phyloP scores from a whole-genome alignment of 202 grass and related monocot species.

The Hordeum pubiflorum region DNA sequence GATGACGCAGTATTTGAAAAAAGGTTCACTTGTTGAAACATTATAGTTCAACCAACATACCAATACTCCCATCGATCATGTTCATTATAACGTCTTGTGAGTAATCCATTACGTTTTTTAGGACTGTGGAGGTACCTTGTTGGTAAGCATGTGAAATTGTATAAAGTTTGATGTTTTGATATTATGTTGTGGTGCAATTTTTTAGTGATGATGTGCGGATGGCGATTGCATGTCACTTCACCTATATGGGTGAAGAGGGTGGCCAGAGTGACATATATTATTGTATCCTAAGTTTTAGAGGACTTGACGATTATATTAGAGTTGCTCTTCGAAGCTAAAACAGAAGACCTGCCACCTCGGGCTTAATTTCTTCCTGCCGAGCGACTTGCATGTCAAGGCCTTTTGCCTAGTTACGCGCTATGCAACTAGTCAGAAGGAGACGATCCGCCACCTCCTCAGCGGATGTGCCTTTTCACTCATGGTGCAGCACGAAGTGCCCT shows the following conservation, averaged over 20 bases:
- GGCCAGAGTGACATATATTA: too few species aligned
- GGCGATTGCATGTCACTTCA: background rate
- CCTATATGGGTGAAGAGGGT: too few species aligned
- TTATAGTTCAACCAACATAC: too few species aligned
- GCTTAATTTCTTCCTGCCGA: background rate
- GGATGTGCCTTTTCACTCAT: background rate
- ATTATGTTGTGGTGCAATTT: too few species aligned
- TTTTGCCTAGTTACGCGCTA: background rate
- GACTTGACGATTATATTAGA: too few species aligned
- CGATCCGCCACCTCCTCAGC: background rate
- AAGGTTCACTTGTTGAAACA: too few species aligned
- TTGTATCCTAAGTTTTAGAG: too few species aligned
- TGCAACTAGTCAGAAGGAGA: background rate
- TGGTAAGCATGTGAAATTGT: too few species aligned
- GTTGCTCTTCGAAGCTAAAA: background rate
- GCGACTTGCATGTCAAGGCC: background rate
- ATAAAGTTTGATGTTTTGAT: too few species aligned
- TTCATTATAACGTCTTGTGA: background rate
- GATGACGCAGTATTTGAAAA: too few species aligned
- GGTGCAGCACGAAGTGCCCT: background rate
- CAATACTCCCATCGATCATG: background rate
- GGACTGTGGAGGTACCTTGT: rapidly evolving
- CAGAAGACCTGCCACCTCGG: background rate
- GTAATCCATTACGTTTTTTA: too few species aligned
- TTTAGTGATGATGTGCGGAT: too few species aligned